Conservation (phyloP, 352 stramenopile genomes). For the Globisporangium middletonii region DNA sequence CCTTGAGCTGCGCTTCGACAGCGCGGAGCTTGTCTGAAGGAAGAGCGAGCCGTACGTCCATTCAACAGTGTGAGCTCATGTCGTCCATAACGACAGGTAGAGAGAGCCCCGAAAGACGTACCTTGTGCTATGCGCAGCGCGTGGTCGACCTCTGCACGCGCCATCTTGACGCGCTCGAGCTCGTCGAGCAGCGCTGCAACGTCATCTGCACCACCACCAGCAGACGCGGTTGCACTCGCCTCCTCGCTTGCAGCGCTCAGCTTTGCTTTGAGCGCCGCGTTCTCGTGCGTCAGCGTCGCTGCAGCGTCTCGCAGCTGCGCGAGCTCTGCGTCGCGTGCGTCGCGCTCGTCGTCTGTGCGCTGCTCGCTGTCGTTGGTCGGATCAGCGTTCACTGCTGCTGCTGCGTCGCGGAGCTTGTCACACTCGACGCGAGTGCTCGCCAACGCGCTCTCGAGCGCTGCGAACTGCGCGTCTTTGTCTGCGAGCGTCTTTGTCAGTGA, state of each 20-base stretch:
- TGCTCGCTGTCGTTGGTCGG: no score
- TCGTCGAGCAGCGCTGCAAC: constrained; percentile 40
- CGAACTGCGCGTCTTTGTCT: constrained; percentile 2
- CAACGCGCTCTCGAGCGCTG: constrained; percentile 4
- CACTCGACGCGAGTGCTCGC: constrained; percentile 1
- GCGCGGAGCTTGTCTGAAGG: constrained; percentile 10
- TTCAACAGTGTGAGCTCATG: not conserved
- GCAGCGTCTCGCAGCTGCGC: not conserved
- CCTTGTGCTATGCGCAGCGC: constrained; percentile 35
- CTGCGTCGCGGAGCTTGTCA: not conserved
- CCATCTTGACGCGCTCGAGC: constrained; percentile 56
- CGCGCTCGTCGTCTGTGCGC: no score
- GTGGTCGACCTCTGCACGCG: constrained; percentile 40
- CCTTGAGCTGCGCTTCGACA: constrained; percentile 9
- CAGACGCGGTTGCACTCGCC: not conserved
- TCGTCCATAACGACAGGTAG: not conserved
- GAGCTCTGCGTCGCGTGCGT: not conserved
- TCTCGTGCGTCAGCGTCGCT: constrained; percentile 5
- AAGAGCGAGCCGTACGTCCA: not conserved
- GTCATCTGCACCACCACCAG: constrained; percentile 2
- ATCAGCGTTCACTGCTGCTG: constrained; percentile 1
- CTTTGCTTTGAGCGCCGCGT: constrained; percentile 7
- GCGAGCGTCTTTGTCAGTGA: not conserved
- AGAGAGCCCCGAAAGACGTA: constrained; percentile 7
- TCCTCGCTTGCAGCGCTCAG: not conserved